Base-by-base conservation (phyloP, 805 yeast genomes). In the Saccharomycopsis sp. region DNA sequence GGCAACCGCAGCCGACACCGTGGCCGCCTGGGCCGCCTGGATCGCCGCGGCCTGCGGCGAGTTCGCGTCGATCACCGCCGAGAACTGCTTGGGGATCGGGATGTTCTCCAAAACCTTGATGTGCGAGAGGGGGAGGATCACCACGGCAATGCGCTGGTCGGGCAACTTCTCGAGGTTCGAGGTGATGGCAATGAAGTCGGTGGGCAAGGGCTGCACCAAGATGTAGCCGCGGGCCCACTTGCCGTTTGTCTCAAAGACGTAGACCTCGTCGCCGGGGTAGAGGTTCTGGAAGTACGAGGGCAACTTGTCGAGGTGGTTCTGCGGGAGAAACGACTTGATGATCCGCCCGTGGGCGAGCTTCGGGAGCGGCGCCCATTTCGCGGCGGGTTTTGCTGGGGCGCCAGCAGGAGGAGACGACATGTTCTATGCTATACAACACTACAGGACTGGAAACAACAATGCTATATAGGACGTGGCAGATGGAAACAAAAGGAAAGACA, bases 171-270 rank as follows among this genome's bases (percentile, higher is more conserved):
- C 88, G 62, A 82, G 73, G 62, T 81, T 79, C 24, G 82, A 79
- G 1, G 72, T 67, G 57, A 63, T 62, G 14, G 87, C 81, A 41
- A 84, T 79, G 69, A 82, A 86, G 66, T 85, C 89, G 34, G 81
- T 77, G 0, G 92, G 92, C 56, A 83, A 72, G 4, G 95, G 91
- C 59, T 83, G 79, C 44, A 85, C 73, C 40, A 86, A 72, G 2
- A 81, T 76, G 68, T 90, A 89, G 12, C 91, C 96, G 64, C 96
- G 77, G 23, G 84, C 89, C 96, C 96, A 90, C 61, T 78, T 78
- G 20, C 76, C 75, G 47, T 72, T 69, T 52, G 78, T 73, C 67
- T 89, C 96, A 66, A 89, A 87, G 18, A 88, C 73, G 68, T 79
- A 87, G 34, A 87, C 82, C 62, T 85, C 89, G 69, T 89, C 95